A percentile compares a stretch with the other conserved stretches of the same genome.
These are phyloP conservation scores for Hypoxylon crocopeplum DNA, from an alignment of 495 filamentous ascomycete genomes.

Conservation along the genomic window DNA sequence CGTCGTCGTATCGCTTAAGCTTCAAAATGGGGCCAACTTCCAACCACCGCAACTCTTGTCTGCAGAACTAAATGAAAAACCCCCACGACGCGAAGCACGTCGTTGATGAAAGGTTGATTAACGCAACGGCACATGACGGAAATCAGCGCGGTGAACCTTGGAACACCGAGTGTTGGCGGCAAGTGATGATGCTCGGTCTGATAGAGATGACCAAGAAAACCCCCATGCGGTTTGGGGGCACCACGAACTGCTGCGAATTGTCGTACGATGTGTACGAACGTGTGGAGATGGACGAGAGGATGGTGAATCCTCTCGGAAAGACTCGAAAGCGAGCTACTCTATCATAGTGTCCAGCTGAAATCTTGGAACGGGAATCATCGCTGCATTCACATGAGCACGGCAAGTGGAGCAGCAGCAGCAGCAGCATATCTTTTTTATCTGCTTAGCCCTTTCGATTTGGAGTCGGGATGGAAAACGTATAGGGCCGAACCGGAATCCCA, in stretches of 20 bases:
- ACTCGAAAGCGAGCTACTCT: constrained; percentile 32
- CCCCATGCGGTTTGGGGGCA: constrained; percentile 30
- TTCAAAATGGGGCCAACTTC: constrained; percentile 21
- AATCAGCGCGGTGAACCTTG: constrained; percentile 30
- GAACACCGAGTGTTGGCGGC: constrained; percentile 18
- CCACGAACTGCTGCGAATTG: constrained; percentile 44
- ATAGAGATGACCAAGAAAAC: constrained; percentile 26
- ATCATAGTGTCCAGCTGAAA: constrained; percentile 20
- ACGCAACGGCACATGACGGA: constrained; percentile 33
- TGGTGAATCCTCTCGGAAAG: constrained; percentile 19
- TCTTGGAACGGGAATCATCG: constrained; percentile 32
- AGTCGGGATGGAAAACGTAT: constrained; percentile 9
- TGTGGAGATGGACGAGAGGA: constrained; percentile 64
- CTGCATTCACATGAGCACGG: constrained; percentile 34
- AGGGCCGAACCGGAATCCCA: constrained; percentile 27
- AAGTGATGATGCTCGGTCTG: constrained; percentile 28
- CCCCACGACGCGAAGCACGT: constrained; percentile 26
- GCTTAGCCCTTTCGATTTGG: constrained; percentile 6
- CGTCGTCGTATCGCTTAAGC: constrained; percentile 35
- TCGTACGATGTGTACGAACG: constrained; percentile 82
- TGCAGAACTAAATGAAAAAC: constrained; percentile 31
- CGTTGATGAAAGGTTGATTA: constrained; percentile 31
- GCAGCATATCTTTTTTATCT: constrained; percentile 1
- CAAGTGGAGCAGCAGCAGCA: constrained; percentile 28
- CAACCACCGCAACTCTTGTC: constrained; percentile 10